Percentiles rank a stretch among this genome's conserved stretches.
Conservation (phyloP, 495 filamentous ascomycete genomes). For the Neurospora sp. region DNA sequence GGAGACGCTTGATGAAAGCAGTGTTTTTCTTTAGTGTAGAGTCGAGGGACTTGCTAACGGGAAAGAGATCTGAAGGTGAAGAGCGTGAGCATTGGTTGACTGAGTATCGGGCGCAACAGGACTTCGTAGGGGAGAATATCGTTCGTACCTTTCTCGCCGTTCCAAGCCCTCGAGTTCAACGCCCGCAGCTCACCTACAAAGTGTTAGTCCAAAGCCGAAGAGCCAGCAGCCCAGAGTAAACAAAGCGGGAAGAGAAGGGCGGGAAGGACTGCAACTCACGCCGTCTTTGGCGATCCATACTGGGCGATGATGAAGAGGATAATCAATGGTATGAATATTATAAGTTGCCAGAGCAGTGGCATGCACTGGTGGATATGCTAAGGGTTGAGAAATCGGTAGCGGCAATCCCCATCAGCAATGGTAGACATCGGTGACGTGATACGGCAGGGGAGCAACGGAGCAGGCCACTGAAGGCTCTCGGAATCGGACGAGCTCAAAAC, state of each 20-base stretch:
- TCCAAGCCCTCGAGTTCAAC: constrained; percentile 79
- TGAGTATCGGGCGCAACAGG: constrained; percentile 5
- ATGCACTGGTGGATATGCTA: constrained; percentile 34
- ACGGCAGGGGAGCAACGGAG: constrained; percentile 9
- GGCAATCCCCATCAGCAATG: constrained; percentile 31
- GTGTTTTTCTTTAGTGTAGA: constrained; percentile 99
- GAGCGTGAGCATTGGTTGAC: constrained; percentile 2
- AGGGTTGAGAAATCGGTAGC: constrained; percentile 39
- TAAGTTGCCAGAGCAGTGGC: constrained; percentile 16
- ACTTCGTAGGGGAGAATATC: constrained; percentile 1
- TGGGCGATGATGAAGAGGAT: constrained; percentile 8
- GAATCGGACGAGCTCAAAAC: neutral
- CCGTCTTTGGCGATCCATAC: constrained; percentile 80
- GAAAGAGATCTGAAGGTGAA: constrained; percentile 56
- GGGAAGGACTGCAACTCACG: constrained; percentile 41
- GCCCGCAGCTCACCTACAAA: constrained; percentile 73
- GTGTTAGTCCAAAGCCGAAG: constrained; percentile 19
- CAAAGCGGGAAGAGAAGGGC: neutral
- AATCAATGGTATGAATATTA: constrained; percentile 9
- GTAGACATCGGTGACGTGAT: constrained; percentile 36
- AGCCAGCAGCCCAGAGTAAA: neutral
- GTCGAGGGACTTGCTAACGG: constrained; percentile 71
- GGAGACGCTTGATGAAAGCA: constrained; percentile 92
- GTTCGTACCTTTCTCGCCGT: constrained; percentile 66
- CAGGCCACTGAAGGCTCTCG: constrained; percentile 6